phyloP scores from a whole-genome alignment of 2,329 filamentous ascomycete genomes.

The Fusarium sp. region DNA sequence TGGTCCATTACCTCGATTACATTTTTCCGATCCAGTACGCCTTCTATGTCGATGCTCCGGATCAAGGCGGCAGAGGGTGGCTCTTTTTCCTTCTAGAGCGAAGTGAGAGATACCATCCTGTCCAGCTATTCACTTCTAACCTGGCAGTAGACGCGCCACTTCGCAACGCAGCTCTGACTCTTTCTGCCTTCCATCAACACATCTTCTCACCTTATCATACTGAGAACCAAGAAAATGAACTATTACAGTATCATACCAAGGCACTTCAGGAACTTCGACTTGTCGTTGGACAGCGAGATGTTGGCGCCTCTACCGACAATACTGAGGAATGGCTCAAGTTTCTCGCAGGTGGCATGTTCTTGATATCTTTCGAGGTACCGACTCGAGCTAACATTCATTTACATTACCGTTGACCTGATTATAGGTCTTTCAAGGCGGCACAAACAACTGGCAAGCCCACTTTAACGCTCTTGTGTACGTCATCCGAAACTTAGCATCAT shows the following conservation, averaged over 20 bases:
- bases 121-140: accelerated
- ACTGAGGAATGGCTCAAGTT: slow-evolving; percentile 45
- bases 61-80: slow-evolving; percentile 46
- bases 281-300: slow-evolving; percentile 27
- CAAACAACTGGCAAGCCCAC: slow-evolving; percentile 38
- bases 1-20: slow-evolving; percentile 48
- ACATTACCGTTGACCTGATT: accelerated
- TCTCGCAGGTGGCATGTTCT: slow-evolving; percentile 41
- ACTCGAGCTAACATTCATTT: too few species aligned
- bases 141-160: slow-evolving; percentile 35
- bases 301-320: slow-evolving; percentile 11
- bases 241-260: slow-evolving; percentile 45
- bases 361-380: slow-evolving; percentile 47
- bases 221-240: slow-evolving; percentile 36
- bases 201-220: slow-evolving; percentile 30
- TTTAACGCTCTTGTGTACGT: slow-evolving; percentile 33
- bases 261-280: slow-evolving; percentile 44
- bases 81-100: slow-evolving; percentile 38
- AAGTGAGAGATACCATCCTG: background rate
- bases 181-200: slow-evolving; percentile 47
- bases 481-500: slow-evolving; percentile 15
- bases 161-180: slow-evolving; percentile 44
- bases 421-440: slow-evolving; percentile 40
- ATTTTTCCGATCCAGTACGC: slow-evolving; percentile 47
- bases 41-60: slow-evolving; percentile 44